Percentiles rank a stretch among this genome's conserved stretches.
These are phyloP conservation scores for Phaffia australis DNA, from an alignment of 768 basidiomycete genomes.

Conservation along the genomic window DNA sequence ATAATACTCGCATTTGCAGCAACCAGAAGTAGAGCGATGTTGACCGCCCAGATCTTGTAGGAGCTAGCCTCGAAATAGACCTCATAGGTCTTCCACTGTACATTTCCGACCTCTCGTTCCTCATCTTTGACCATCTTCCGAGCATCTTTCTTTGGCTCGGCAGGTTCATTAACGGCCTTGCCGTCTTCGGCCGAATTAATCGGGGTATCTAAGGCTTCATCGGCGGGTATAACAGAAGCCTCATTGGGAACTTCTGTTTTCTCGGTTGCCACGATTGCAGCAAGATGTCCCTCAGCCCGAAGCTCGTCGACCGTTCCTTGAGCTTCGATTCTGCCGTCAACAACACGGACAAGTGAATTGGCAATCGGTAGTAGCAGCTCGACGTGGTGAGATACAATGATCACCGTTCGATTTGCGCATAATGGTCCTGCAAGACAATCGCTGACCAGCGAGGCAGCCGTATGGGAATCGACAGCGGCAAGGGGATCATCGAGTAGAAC, in stretches of 20 bases:
- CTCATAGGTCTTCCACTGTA: slow-evolving; percentile 60
- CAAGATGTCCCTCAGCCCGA: slow-evolving; percentile 51
- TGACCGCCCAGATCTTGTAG: slow-evolving; percentile 17
- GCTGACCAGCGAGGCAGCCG: slow-evolving; percentile 13
- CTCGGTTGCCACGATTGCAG: slow-evolving; percentile 49
- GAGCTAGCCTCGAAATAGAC: slow-evolving; percentile 6
- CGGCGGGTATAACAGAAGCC: slow-evolving; percentile 17
- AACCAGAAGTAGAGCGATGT: slow-evolving; percentile 16
- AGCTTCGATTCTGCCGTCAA: slow-evolving; percentile 68
- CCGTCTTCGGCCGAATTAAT: slow-evolving; percentile 31
- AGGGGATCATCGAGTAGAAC: slow-evolving; percentile 72
- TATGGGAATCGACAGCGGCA: slow-evolving; percentile 50
- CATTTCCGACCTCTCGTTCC: slow-evolving; percentile 65
- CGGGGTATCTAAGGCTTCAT: slow-evolving; percentile 30
- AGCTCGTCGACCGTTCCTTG: slow-evolving; percentile 61
- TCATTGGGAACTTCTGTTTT: slow-evolving; percentile 29
- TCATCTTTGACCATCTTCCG: slow-evolving; percentile 60
- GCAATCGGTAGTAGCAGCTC: slow-evolving; percentile 67
- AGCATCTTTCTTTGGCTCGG: slow-evolving; percentile 17
- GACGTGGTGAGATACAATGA: slow-evolving; percentile 67
- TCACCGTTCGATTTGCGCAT: slow-evolving; percentile 36
- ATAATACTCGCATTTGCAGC: slow-evolving; percentile 18
- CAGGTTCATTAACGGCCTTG: slow-evolving; percentile 26
- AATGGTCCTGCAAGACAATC: slow-evolving; percentile 35
- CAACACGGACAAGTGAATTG: slow-evolving; percentile 62